Conservation (phyloP, 2,329 filamentous ascomycete species). For the Neonectria hederae region DNA sequence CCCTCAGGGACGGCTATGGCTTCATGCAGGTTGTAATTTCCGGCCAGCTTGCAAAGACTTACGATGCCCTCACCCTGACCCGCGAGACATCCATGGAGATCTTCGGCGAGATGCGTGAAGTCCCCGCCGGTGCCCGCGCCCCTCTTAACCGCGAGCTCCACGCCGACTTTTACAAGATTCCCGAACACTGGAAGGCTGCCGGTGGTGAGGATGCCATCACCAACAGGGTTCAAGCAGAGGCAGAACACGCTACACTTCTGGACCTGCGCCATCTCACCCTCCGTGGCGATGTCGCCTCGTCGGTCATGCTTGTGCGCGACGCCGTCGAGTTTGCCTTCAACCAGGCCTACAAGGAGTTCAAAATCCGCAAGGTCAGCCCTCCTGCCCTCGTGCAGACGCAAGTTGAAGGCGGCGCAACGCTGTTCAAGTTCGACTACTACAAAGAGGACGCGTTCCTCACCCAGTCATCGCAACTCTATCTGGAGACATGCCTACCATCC, state of each 20-base stretch:
- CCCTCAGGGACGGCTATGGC: constrained; percentile 78
- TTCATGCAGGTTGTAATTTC: constrained; percentile 69
- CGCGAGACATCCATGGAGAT: constrained; percentile 89
- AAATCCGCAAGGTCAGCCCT: constrained; percentile 84
- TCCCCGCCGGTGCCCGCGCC: constrained; percentile 82
- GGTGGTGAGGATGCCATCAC: constrained; percentile 92
- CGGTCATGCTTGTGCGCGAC: constrained; percentile 87
- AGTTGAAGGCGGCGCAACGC: constrained; percentile 89
- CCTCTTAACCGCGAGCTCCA: constrained; percentile 88
- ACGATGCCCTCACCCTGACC: constrained; percentile 86
- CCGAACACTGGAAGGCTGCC: constrained; percentile 72
- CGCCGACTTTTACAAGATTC: constrained; percentile 87
- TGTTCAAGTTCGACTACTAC: constrained; percentile 92
- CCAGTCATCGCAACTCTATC: constrained; percentile 96
- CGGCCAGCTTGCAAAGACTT: constrained; percentile 87
- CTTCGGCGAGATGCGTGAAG: constrained; percentile 82
- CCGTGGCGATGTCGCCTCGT: constrained; percentile 83
- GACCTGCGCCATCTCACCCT: constrained; percentile 87
- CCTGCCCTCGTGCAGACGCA: constrained; percentile 95
- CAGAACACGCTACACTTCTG: constrained; percentile 70
- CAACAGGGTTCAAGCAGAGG: constrained; percentile 70
- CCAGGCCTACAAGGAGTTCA: constrained; percentile 78
- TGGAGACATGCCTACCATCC: constrained; percentile 91
- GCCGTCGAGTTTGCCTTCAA: constrained; percentile 84
- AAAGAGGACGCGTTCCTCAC: constrained; percentile 91